phyloP scores from a whole-genome alignment of 2,329 filamentous ascomycete genomes.

The Volutella citrinella region DNA sequence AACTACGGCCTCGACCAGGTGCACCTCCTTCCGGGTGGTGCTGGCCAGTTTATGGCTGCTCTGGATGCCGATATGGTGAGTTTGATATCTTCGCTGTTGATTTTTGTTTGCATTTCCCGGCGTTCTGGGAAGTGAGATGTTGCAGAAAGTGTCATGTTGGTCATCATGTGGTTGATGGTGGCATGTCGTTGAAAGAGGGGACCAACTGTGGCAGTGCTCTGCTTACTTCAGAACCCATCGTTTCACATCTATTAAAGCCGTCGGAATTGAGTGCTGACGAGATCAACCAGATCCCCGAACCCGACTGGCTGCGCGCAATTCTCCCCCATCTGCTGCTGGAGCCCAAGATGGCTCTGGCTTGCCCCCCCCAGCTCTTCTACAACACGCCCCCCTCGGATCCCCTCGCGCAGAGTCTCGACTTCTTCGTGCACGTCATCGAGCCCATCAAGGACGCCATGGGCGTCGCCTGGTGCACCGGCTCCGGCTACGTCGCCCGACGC shows the following conservation, averaged over 20 bases:
- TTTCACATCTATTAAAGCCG: too few relatives aligned
- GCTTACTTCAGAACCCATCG: too few relatives aligned
- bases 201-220: too few relatives aligned
- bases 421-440: conserved; percentile 54
- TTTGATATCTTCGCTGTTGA: neutral
- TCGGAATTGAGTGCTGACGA: too few relatives aligned
- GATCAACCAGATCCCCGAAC: conserved; percentile 60
- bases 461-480: conserved; percentile 64
- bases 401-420: conserved; percentile 55
- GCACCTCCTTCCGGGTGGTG: conserved; percentile 49
- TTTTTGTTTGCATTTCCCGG: neutral
- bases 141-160: too few relatives aligned
- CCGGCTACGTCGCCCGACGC: conserved; percentile 59
- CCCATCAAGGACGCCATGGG: conserved; percentile 49
- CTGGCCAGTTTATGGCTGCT: conserved; percentile 58
- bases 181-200: too few relatives aligned
- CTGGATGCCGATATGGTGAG: conserved; percentile 63
- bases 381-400: conserved; percentile 58
- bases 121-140: too few relatives aligned
- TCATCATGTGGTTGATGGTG: too few relatives aligned
- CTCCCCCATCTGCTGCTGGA: conserved; percentile 59
- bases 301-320: conserved; percentile 55
- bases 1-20: conserved; percentile 56
- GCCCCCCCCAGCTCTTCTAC: conserved; percentile 61
- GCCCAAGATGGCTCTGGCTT: conserved; percentile 55